phyloP scores from a whole-genome alignment of 192 early-diverging fungal species.

The Dissophora ornata region DNA sequence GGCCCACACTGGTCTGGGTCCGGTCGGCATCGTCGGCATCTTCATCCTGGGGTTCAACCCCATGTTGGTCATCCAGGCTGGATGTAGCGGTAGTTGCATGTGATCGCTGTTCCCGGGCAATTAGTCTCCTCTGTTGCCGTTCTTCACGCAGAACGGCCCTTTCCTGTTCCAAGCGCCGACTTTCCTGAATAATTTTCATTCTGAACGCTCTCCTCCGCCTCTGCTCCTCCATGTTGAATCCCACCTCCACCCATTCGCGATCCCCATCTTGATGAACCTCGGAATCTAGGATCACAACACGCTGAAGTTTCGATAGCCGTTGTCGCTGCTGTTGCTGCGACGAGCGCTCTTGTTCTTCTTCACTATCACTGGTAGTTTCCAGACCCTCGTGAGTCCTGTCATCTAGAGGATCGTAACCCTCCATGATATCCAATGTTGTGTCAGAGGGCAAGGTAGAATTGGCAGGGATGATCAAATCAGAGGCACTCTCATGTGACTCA shows the following conservation, averaged over 20 bases:
- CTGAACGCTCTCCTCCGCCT: constrained; percentile 20
- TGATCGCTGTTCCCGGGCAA: neutral
- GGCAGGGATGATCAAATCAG: neutral
- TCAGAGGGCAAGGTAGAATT: neutral
- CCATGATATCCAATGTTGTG: constrained; percentile 16
- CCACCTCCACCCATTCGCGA: constrained; percentile 42
- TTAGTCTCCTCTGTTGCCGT: neutral
- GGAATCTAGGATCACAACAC: constrained; percentile 39
- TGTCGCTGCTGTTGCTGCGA: neutral
- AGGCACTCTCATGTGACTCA: neutral
- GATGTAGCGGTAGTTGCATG: neutral
- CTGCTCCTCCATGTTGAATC: constrained; percentile 40
- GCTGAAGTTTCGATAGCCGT: constrained; percentile 12
- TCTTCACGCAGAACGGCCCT: neutral
- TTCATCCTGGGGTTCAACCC: no score
- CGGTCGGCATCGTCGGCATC: constrained; percentile 19
- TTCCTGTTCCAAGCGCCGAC: constrained; percentile 20
- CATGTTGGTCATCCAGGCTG: no score
- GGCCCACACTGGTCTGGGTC: constrained; percentile 12
- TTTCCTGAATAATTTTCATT: constrained; percentile 21
- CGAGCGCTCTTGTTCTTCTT: constrained; percentile 9
- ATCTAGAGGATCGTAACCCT: constrained; percentile 47
- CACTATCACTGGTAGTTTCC: constrained; percentile 31
- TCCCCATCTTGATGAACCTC: constrained; percentile 19
- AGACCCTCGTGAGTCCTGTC: constrained; percentile 20